phyloP scores from a whole-genome alignment of 352 stramenopile genomes.

The Pilasporangium apinafurcum region DNA sequence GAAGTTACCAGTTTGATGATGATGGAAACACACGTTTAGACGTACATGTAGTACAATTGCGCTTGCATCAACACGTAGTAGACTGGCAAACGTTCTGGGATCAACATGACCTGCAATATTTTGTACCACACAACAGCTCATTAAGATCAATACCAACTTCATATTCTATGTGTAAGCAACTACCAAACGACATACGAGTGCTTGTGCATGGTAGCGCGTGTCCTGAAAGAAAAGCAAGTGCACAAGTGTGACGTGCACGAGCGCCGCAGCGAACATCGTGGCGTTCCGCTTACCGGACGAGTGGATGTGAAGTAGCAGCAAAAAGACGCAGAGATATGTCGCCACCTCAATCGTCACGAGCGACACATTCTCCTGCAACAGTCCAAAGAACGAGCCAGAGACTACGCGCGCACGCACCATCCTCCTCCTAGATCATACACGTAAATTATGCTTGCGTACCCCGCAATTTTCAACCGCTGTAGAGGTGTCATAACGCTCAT shows the following conservation, averaged over 20 bases:
- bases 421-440: no score
- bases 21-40: not conserved
- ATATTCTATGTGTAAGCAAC: not conserved
- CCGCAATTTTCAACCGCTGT: no score
- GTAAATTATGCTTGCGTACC: no score
- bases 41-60: conserved; percentile 78
- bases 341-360: conserved; percentile 57
- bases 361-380: conserved; percentile 76
- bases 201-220: conserved; percentile 65
- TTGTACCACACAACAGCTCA: not conserved
- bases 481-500: no score
- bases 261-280: conserved; percentile 42
- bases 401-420: conserved; percentile 42
- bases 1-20: no score
- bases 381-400: conserved; percentile 55
- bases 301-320: conserved; percentile 71
- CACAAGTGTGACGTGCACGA: conserved; percentile 44
- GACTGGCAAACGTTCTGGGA: conserved; percentile 40
- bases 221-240: conserved; percentile 60
- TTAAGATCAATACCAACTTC: not conserved
- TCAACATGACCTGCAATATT: conserved; percentile 42
- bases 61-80: conserved; percentile 64
- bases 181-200: conserved; percentile 31
- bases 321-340: conserved; percentile 48
- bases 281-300: conserved; percentile 72